Evolutionary conservation across 495 filamentous ascomycete species (phyloP).

Genomic region (Corynascus novoguineensis): DNA sequence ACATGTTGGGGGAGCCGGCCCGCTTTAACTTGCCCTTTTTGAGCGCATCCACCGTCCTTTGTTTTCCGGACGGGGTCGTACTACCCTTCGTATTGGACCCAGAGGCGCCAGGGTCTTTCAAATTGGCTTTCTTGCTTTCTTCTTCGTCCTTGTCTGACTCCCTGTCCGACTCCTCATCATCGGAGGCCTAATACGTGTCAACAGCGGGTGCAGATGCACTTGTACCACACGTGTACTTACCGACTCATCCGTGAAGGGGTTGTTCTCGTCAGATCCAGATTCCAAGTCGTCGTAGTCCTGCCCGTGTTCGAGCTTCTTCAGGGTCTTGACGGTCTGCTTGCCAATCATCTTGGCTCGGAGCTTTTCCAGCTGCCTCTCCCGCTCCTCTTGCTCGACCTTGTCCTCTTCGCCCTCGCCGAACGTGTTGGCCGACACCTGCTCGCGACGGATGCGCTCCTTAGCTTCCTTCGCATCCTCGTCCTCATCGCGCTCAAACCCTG

Average conservation of each 20-base stretch:
- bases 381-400: constrained; percentile 76
- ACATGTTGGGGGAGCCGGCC: constrained; percentile 76
- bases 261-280: constrained; percentile 43
- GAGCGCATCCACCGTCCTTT: constrained; percentile 40
- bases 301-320: constrained; percentile 80
- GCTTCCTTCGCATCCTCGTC: constrained; percentile 83
- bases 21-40: constrained; percentile 77
- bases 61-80: constrained; percentile 67
- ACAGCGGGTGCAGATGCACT: constrained; percentile 1
- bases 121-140: constrained; percentile 62
- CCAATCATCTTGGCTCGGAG: constrained; percentile 61
- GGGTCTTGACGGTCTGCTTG: constrained; percentile 68
- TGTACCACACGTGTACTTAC: constrained; percentile 27
- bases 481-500: constrained; percentile 69
- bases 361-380: constrained; percentile 61
- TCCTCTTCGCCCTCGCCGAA: constrained; percentile 81
- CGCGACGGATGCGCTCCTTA: constrained; percentile 75
- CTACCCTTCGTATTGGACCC: constrained; percentile 63
- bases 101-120: constrained; percentile 60
- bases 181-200: constrained; percentile 27
- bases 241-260: constrained; percentile 57
- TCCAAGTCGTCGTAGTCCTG: constrained; percentile 76
- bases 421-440: constrained; percentile 79
- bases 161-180: constrained; percentile 35
- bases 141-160: constrained; percentile 58